Base-by-base conservation (phyloP, 176 grass and related monocot genomes). In the Poa annua region DNA sequence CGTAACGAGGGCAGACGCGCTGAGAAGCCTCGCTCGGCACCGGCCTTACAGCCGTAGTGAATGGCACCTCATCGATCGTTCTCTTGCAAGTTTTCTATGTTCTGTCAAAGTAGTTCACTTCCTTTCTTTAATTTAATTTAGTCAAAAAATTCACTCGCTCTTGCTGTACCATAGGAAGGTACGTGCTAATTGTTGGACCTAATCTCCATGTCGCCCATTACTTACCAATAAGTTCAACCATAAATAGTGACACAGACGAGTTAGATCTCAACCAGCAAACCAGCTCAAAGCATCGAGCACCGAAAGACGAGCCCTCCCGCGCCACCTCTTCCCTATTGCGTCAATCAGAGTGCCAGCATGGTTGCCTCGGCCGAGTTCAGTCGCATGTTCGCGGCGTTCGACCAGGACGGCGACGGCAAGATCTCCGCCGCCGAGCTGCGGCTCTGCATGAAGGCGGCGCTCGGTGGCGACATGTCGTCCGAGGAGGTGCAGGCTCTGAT, bases 371-470 rank as follows among this genome's bases (percentile, higher is more conserved):
- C 0, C 5, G 1, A 49, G 42, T 29, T 73, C 70, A 73, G 7
- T 42, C 42, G 69, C 7, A 21, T 49, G 13, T 29, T 72, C 12
- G 7, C 69, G 3, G 34, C 66, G 9, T 69, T 69, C 35, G 66
- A 68, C 19, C 66, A 68, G 66, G 66, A 68, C 66, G 66, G 66
- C 35, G 35, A 68, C 66, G 19, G 19, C 66, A 42, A 69, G 19
- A 69, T 41, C 35, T 42, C 66, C 19, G 3, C 4, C 1, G 19
- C 35, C 10, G 35, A 69, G 66, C 19, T 69, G 66, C 36, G 36
- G 66, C 66, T 69, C 20, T 69, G 66, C 36, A 42, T 69, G 66
- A 41, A 21, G 35, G 36, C 19, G 17, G 35, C 66, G 35, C 34
- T 68, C 8, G 35, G 17, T 35, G 1, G 65, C 65, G 4, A 67